phyloP scores from a whole-genome alignment of 192 early-diverging fungal species.

The Mortierella hygrophila region DNA sequence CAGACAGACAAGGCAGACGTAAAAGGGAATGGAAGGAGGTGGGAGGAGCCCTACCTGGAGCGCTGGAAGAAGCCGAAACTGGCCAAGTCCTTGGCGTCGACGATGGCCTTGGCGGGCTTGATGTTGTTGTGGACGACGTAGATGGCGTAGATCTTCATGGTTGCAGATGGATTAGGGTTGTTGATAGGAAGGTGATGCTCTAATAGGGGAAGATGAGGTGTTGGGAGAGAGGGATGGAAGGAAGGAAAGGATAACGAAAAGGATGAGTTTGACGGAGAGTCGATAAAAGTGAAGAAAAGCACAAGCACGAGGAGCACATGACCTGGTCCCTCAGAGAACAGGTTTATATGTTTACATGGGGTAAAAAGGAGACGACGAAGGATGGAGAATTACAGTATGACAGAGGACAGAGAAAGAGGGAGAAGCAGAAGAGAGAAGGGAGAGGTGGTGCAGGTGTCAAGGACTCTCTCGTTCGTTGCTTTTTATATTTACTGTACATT shows the following conservation, averaged over 20 bases:
- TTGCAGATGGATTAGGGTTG: not conserved
- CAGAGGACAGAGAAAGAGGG: not conserved
- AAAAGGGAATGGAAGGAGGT: not conserved
- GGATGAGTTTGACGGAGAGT: not conserved
- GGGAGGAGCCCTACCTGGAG: conserved; percentile 66
- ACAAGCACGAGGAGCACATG: not conserved
- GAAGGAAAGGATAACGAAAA: not conserved
- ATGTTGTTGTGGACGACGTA: conserved; percentile 58
- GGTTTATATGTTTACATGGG: not conserved
- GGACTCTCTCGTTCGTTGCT: not conserved
- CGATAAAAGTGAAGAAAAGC: not conserved
- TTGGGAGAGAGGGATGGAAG: not conserved
- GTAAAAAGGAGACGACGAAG: not conserved
- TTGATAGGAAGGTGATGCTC: not conserved
- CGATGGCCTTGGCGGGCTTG: conserved; percentile 65
- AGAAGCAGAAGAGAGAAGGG: not conserved
- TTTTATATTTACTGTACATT: not conserved
- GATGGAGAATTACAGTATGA: not conserved
- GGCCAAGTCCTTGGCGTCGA: conserved; percentile 78
- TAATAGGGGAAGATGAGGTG: not conserved
- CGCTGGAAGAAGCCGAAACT: conserved; percentile 91
- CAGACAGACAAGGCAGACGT: not conserved
- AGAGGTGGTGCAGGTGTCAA: not conserved
- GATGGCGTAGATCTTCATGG: conserved; percentile 70
- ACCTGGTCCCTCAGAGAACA: not conserved